A percentile compares a stretch with the other conserved stretches of the same genome.
Evolutionary conservation across 2,329 filamentous ascomycete species (phyloP).

Genomic region (Colletotrichum ledebouriae): DNA sequence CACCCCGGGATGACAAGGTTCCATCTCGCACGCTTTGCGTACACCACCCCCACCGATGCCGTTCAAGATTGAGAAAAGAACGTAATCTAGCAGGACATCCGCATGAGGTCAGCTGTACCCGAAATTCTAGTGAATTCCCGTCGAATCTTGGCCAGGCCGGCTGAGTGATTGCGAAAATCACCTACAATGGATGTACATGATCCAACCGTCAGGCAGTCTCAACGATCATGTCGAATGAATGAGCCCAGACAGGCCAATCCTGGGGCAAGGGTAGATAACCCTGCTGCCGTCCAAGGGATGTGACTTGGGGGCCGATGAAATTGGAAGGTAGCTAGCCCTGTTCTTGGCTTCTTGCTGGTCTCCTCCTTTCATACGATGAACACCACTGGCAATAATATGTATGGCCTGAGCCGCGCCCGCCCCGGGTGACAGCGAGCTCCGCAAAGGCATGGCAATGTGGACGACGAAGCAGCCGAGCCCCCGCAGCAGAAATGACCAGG

Average conservation of each 20-base stretch:
- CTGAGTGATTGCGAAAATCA: neutral
- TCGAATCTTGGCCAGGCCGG: neutral
- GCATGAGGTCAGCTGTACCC: constrained; percentile 11
- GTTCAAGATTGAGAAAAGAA: neutral
- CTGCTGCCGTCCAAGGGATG: constrained; percentile 35
- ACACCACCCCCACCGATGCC: too few relatives aligned
- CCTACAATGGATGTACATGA: neutral
- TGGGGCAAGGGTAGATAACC: constrained; percentile 17
- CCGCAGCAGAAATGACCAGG: constrained; percentile 16
- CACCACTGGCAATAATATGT: constrained; percentile 25
- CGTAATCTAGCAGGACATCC: neutral
- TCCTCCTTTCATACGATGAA: constrained; percentile 35
- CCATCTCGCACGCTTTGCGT: neutral
- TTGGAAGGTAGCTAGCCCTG: constrained; percentile 40
- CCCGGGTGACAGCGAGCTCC: constrained; percentile 33
- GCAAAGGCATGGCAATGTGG: constrained; percentile 39
- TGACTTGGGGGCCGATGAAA: constrained; percentile 41
- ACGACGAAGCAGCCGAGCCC: constrained; percentile 23
- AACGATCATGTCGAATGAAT: neutral
- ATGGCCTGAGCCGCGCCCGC: constrained; percentile 39
- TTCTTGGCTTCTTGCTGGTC: constrained; percentile 25
- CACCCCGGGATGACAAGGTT: neutral
- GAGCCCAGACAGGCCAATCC: constrained; percentile 3
- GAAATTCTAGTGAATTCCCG: constrained; percentile 15
- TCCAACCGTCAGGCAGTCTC: constrained; percentile 18